Evolutionary conservation across 202 grass and related monocot species (phyloP).

Genomic region (Zizania palustris): DNA sequence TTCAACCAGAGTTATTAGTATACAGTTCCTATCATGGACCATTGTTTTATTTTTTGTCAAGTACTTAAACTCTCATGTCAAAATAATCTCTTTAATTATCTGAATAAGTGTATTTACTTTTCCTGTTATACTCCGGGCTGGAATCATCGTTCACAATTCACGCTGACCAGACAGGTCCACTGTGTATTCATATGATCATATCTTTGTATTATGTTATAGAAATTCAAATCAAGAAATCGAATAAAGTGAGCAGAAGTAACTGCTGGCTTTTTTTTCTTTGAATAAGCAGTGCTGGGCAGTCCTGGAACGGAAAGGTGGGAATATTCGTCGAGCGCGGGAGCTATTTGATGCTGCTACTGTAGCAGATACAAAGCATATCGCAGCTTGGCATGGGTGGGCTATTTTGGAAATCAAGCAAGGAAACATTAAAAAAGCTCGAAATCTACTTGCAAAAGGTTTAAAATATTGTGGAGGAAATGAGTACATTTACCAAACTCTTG

Average conservation of each 20-base stretch:
- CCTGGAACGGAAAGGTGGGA: conserved; percentile 82
- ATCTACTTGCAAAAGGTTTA: conserved; percentile 88
- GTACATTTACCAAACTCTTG: conserved; percentile 98
- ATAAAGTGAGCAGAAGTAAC: conserved; percentile 13
- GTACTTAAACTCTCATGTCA: neutral
- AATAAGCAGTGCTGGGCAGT: conserved; percentile 91
- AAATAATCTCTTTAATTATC: neutral
- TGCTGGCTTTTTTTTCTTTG: conserved; percentile 30
- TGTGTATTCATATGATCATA: neutral
- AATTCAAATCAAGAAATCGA: conserved; percentile 24
- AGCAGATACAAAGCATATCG: conserved; percentile 82
- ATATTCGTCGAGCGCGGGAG: conserved; percentile 79
- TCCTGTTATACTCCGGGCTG: neutral
- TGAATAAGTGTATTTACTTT: neutral
- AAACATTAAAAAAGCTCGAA: conserved; percentile 85
- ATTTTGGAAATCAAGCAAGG: conserved; percentile 96
- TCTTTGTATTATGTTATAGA: neutral
- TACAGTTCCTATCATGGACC: neutral
- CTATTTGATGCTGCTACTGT: conserved; percentile 95
- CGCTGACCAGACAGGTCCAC: neutral
- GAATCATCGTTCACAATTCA: neutral
- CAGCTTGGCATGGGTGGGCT: conserved; percentile 98
- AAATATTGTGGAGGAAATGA: conserved; percentile 94
- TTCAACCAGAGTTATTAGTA: neutral
- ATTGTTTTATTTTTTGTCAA: neutral